Evolutionary conservation across 148 eudicot species (phyloP).

Genomic region (Cornus suecica): DNA sequence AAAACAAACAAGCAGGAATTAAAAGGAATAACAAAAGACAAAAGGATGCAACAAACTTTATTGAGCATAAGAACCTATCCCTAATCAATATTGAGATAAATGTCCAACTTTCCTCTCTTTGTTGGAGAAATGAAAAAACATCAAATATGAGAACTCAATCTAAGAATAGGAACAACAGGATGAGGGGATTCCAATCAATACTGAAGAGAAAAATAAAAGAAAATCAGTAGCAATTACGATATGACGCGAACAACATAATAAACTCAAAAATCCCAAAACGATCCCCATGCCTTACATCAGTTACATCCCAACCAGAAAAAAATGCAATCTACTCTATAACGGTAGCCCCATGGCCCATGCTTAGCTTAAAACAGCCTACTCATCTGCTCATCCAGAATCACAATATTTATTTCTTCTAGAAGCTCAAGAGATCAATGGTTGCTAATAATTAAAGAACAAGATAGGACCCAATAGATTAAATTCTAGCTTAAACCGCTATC

Average conservation of each 20-base stretch:
- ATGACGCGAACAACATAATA: background rate
- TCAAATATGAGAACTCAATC: background rate
- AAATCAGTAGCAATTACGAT: background rate
- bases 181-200: background rate
- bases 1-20: background rate
- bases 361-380: background rate
- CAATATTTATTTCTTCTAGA: too few relatives aligned
- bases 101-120: background rate
- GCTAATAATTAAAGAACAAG: too few relatives aligned
- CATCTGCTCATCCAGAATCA: too few relatives aligned
- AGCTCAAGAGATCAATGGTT: too few relatives aligned
- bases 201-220: background rate
- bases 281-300: background rate
- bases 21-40: background rate
- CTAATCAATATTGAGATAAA: background rate
- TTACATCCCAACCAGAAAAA: background rate
- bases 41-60: background rate
- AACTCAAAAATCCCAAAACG: background rate
- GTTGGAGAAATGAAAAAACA: background rate
- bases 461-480: background rate
- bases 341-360: background rate
- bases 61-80: background rate
- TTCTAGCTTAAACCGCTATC: too few relatives aligned
- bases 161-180: background rate
- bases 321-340: background rate